Evolutionary conservation across 2,329 filamentous ascomycete species (phyloP).

Genomic region (Hymenoscyphus fructigenus): DNA sequence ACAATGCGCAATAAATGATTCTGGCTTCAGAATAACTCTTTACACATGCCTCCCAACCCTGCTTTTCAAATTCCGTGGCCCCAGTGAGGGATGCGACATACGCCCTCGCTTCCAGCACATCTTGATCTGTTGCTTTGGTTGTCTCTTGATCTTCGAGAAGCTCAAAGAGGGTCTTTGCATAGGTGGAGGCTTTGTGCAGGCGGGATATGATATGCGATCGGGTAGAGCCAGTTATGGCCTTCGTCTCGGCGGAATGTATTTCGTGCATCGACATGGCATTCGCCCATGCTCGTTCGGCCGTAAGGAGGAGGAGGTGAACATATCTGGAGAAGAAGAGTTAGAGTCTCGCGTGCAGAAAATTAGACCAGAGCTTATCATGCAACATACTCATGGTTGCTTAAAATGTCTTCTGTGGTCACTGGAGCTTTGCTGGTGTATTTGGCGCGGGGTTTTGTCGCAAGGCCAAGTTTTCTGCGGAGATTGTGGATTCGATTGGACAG

Average conservation of each 20-base stretch:
- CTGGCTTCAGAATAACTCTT: conserved; percentile 72
- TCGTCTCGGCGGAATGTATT: conserved; percentile 73
- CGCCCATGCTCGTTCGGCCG: conserved; percentile 89
- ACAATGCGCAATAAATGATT: conserved; percentile 78
- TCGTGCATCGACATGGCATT: conserved; percentile 95
- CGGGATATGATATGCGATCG: conserved; percentile 88
- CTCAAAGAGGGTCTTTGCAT: conserved; percentile 66
- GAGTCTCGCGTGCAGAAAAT: conserved; percentile 1
- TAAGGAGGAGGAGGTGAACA: conserved; percentile 76
- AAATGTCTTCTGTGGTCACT: conserved; percentile 74
- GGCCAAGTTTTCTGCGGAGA: conserved; percentile 79
- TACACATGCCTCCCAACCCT: conserved; percentile 78
- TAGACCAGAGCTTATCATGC: conserved; percentile 14
- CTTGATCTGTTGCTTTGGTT: conserved; percentile 66
- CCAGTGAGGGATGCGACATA: conserved; percentile 78
- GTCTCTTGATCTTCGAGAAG: conserved; percentile 61
- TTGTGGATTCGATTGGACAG: conserved; percentile 79
- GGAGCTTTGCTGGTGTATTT: conserved; percentile 75
- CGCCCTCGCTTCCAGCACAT: conserved; percentile 81
- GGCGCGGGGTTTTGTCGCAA: conserved; percentile 78
- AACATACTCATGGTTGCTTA: conserved; percentile 71
- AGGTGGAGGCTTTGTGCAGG: conserved; percentile 73
- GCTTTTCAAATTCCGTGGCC: conserved; percentile 80
- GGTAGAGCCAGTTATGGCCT: conserved; percentile 74
- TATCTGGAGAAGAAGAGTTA: conserved; percentile 52